Percentiles rank a stretch among this genome's conserved stretches.
Conservation (phyloP, 2,329 filamentous ascomycete species). For the Alternaria infectoria region DNA sequence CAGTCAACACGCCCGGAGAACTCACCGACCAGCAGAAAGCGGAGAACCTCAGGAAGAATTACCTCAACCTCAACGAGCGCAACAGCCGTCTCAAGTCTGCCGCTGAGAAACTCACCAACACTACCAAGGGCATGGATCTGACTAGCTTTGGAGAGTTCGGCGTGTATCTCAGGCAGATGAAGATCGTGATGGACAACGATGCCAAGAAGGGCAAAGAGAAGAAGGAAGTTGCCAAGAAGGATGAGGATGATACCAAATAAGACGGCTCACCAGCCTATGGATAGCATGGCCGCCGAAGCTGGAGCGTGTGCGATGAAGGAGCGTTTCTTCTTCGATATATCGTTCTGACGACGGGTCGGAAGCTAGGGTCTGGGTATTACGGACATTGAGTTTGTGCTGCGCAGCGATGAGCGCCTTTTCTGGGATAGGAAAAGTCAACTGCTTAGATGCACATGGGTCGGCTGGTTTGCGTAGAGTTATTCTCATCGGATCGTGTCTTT, state of each 20-base stretch:
- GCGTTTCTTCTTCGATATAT: not conserved
- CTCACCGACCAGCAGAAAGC: conserved; percentile 3
- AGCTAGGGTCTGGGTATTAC: not conserved
- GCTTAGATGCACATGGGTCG: not conserved
- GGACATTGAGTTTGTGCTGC: not conserved
- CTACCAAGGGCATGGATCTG: conserved; percentile 23
- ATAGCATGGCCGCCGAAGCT: not conserved
- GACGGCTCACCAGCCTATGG: not conserved
- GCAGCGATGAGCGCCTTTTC: not conserved
- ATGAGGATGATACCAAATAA: not conserved
- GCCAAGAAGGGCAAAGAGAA: not conserved
- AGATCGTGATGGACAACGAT: conserved; percentile 15
- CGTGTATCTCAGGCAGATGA: conserved; percentile 18
- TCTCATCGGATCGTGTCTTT: not conserved
- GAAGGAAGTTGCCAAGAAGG: not conserved
- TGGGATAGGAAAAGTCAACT: not conserved
- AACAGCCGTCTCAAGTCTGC: conserved; percentile 23
- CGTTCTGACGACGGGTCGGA: not conserved
- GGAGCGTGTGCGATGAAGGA: not conserved
- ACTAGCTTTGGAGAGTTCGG: conserved; percentile 36
- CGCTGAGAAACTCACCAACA: conserved; percentile 7
- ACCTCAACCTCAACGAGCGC: conserved; percentile 22
- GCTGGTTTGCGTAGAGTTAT: not conserved
- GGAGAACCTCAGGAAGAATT: conserved; percentile 31
- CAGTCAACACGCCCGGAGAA: not conserved